Evolutionary conservation across 2,329 filamentous ascomycete genomes (phyloP).

Genomic region (Laburnicola sp.): DNA sequence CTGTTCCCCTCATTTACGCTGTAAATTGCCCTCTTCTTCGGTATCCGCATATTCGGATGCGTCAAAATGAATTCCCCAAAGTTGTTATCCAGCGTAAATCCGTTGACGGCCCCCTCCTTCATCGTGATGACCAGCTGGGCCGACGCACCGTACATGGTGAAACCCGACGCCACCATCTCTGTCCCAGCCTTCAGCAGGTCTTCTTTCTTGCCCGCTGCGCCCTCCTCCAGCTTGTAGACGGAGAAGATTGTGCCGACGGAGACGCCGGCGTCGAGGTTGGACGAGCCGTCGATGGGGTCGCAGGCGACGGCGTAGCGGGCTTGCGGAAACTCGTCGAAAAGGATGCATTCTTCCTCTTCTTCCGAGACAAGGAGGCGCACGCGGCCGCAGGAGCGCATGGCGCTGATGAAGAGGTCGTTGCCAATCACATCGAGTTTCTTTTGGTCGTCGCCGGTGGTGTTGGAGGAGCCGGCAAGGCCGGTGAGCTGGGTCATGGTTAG

Average conservation of each 20-base stretch:
- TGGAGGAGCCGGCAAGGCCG: conserved; percentile 90
- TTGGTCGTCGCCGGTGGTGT: conserved; percentile 95
- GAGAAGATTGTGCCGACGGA: conserved; percentile 98
- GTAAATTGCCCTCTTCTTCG: conserved; percentile 82
- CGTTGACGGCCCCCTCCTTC: conserved; percentile 88
- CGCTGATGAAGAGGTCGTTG: conserved; percentile 95
- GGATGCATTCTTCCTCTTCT: conserved; percentile 91
- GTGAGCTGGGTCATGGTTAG: conserved; percentile 61
- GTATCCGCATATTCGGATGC: conserved; percentile 90
- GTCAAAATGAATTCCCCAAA: conserved; percentile 99
- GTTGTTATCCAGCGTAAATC: conserved; percentile 95
- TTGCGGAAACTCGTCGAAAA: conserved; percentile 73
- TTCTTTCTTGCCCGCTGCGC: conserved; percentile 72
- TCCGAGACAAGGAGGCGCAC: conserved; percentile 94
- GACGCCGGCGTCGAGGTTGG: conserved; percentile 96
- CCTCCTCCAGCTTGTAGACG: conserved; percentile 85
- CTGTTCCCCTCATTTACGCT: conserved; percentile 99
- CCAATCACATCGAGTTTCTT: conserved; percentile 99
- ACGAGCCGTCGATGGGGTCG: conserved; percentile 96
- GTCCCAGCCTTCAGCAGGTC: conserved; percentile 88
- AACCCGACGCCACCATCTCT: conserved; percentile 91
- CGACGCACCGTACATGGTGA: conserved; percentile 99
- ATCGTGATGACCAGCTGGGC: conserved; percentile 97
- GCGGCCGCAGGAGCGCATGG: conserved; percentile 90
- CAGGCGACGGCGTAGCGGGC: conserved; percentile 93